These are phyloP conservation scores for Opeltia flavorubescens DNA, from an alignment of 495 filamentous ascomycete species.

Conservation along the genomic window DNA sequence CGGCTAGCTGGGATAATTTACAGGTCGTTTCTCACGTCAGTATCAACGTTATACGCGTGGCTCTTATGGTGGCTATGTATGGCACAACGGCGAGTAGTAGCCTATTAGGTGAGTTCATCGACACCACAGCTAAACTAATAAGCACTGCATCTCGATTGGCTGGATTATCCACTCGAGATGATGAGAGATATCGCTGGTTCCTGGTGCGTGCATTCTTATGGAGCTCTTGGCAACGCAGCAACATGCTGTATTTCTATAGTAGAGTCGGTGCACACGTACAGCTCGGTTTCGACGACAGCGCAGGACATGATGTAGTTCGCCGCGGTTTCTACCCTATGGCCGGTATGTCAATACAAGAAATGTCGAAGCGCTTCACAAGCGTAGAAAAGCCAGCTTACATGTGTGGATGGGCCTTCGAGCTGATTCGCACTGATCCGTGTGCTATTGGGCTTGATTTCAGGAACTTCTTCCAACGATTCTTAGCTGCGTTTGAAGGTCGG, in stretches of 20 bases:
- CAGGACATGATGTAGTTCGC: not conserved
- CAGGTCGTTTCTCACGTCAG: not conserved
- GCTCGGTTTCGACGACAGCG: not conserved
- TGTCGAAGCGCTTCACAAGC: not conserved
- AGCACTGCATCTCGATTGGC: not conserved
- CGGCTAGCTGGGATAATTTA: not conserved
- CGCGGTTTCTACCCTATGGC: not conserved
- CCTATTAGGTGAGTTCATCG: not conserved
- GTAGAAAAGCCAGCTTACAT: constrained; percentile 3
- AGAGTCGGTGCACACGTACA: not conserved
- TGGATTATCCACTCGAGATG: not conserved
- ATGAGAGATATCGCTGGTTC: constrained; percentile 1
- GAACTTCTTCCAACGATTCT: not conserved
- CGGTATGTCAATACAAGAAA: constrained; percentile 1
- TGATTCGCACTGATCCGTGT: constrained; percentile 1
- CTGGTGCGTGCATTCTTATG: constrained; percentile 9
- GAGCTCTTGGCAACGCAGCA: constrained; percentile 10
- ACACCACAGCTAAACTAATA: not conserved
- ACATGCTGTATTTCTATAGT: constrained; percentile 8
- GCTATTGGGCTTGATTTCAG: constrained; percentile 7
- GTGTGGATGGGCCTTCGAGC: constrained; percentile 15
- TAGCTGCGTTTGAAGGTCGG: constrained; percentile 2
- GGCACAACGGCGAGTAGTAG: not conserved
- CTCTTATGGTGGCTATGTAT: not conserved
- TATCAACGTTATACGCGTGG: not conserved